Base-by-base conservation (phyloP, 225 moss, liverwort and hornwort species). In the Bryum argenteum region DNA sequence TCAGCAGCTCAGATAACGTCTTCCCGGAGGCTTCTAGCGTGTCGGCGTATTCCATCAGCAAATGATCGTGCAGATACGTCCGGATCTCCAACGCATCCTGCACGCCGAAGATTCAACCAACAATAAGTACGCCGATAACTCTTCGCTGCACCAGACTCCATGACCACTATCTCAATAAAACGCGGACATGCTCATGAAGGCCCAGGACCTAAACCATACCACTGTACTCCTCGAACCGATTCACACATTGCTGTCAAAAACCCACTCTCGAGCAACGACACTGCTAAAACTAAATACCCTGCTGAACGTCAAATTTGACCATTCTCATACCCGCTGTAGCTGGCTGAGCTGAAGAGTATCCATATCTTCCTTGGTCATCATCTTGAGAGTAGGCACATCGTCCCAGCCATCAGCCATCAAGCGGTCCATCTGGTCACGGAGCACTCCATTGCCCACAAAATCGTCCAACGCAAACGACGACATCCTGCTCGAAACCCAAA, bases 301-400 rank as follows among this genome's bases (percentile, higher is more conserved):
- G 13, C 47, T 24, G 19, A n/a, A 9, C 11, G 41, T 50, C 19
- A 51, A 14, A 57, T 13, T 33, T 33, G 7, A 6, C 33, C 33
- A 33, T 33, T 33, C 8, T 5, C 37, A 63, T 84, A 97, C 96
- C 77, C 91, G 82, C 50, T 98, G 90, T 1, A 79, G 73, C 69
- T 85, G 84, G 37, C 87, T 91, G 52, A 98, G 90, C 65, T 91
- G 81, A 17, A 94, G 73, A 10, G 84, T 78, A 10, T 98, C 94
- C 94, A 98, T 94, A 21, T 98, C 97, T 6, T 89, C 64, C 42
- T 78, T 60, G 66, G 63, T 89, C 83, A 98, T 90, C 90, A 94
- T 88, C 88, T 98, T 98, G 0, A 98, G 67, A n/a, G 97, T 98
- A 60, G 97, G 94, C 12, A 98, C 97, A 52, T 98, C 97, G 50